Percentiles rank a stretch among this genome's conserved stretches.
phyloP scores from a whole-genome alignment of 345 rosid genomes.

The Raphanus raphanistrum region DNA sequence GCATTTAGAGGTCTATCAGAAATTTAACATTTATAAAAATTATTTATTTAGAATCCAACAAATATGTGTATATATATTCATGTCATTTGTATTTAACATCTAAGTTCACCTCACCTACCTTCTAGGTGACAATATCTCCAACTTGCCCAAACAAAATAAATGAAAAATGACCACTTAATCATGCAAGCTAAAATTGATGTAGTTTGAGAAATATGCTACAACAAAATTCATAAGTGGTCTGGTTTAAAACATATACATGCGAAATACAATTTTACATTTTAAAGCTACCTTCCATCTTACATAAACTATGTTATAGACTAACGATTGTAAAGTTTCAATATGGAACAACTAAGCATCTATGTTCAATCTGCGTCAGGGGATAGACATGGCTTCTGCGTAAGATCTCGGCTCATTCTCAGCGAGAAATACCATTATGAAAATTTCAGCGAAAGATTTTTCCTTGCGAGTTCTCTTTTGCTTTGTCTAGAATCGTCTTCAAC shows the following conservation, averaged over 20 bases:
- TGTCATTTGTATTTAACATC: not conserved
- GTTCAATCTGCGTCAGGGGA: not conserved
- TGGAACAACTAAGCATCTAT: not conserved
- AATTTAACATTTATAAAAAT: no score
- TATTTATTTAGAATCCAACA: not conserved
- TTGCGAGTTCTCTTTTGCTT: not conserved
- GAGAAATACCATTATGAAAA: not conserved
- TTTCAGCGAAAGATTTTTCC: not conserved
- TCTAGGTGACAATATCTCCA: no score
- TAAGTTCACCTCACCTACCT: not conserved
- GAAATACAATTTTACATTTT: no score
- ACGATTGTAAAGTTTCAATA: not conserved
- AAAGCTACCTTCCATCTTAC: no score
- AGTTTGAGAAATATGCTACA: not conserved
- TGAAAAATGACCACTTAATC: not conserved
- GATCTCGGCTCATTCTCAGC: not conserved
- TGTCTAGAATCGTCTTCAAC: not conserved
- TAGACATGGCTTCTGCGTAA: not conserved
- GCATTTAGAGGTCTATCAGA: not conserved
- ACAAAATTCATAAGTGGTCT: no score
- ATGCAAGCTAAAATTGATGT: not conserved
- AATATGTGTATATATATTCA: no score
- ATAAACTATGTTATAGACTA: no score
- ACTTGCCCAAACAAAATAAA: no score
- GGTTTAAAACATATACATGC: no score